Evolutionary conservation across 2,329 filamentous ascomycete genomes (phyloP), one percentile per base, ranked within the genome.

Genomic region (Hypocreales sp.): DNA sequence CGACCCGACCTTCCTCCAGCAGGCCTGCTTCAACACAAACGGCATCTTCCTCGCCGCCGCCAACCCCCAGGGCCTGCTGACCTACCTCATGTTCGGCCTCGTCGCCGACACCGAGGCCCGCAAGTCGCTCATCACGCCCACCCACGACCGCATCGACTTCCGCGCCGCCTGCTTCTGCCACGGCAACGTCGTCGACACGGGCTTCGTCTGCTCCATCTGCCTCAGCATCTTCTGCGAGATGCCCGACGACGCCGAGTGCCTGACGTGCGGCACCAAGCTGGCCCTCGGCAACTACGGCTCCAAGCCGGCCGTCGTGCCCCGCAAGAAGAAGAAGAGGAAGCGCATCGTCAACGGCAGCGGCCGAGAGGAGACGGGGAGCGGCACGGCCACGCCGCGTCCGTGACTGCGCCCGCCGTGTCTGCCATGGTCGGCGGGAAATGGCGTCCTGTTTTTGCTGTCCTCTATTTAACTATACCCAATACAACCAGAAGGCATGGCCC

Each of bases 111-210:
- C 55, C 24, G 55, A 61, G 30, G 61, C 61, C 21, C 57, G 64
- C 23, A 48, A 65, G 24, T 67, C 76, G 31, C 58, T 98, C 22
- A 67, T 93, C 22, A 60, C 78, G 5, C 86, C 90, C 0, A 82
- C 79, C 7, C 76, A 82, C 20, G 79, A 86, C 30, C 75, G 79
- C 24, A 84, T 98, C 23, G 92, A 98, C 55, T 98, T 98, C 50
- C 73, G 90, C 23, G 87, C 92, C n/a, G 90, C 90, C 4, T 98
- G 90, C 49, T 98, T 98, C 57, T 98, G 90, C 49, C 90, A 98
- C 55, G 68, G 87, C 27, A 72, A 72, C 20, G 83, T 95, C 13
- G 78, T 98, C 23, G 83, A 94, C 52, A 72, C 86, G 2, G 90
- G 86, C 7, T 98, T 82, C 48, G 87, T 98, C 20, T 98, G 90